Evolutionary conservation across 2,329 filamentous ascomycete genomes (phyloP).

Genomic region (Cladosporium cucumerinum): DNA sequence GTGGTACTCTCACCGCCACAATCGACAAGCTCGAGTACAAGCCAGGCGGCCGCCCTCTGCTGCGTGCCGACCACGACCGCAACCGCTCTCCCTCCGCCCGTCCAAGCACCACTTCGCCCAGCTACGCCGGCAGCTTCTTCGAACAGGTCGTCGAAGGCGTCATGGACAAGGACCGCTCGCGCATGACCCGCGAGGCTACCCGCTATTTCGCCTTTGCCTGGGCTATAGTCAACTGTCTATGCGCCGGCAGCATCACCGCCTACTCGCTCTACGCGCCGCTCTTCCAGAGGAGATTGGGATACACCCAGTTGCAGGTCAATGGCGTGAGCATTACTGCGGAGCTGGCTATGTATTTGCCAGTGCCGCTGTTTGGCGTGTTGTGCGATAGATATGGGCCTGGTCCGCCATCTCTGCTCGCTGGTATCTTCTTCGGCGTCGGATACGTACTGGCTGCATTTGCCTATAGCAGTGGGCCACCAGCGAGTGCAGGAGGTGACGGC

Average conservation of each 20-base stretch:
- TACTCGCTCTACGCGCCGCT: constrained; percentile 92
- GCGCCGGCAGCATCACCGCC: constrained; percentile 85
- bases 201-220: constrained; percentile 58
- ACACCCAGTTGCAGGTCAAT: constrained; percentile 90
- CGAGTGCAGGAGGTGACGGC: constrained; percentile 50
- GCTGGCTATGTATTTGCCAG: constrained; percentile 86
- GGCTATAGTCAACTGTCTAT: constrained; percentile 65
- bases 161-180: constrained; percentile 54
- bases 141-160: constrained; percentile 60
- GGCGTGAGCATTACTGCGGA: constrained; percentile 82
- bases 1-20: constrained; percentile 14
- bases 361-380: constrained; percentile 82
- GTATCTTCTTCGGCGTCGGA: constrained; percentile 70
- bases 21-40: constrained; percentile 53
- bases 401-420: constrained; percentile 69
- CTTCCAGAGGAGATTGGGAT: constrained; percentile 80
- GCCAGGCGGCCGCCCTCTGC: constrained; percentile 40
- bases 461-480: constrained; percentile 61
- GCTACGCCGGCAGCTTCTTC: constrained; percentile 54
- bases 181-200: constrained; percentile 51
- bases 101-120: constrained; percentile 40
- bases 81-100: constrained; percentile 29
- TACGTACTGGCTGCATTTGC: constrained; percentile 80
- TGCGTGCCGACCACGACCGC: constrained; percentile 36
- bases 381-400: constrained; percentile 86